A percentile compares a stretch with the other conserved stretches of the same genome.
phyloP scores from a whole-genome alignment of 768 basidiomycete species.

The Xerocomellus chrysenteron region DNA sequence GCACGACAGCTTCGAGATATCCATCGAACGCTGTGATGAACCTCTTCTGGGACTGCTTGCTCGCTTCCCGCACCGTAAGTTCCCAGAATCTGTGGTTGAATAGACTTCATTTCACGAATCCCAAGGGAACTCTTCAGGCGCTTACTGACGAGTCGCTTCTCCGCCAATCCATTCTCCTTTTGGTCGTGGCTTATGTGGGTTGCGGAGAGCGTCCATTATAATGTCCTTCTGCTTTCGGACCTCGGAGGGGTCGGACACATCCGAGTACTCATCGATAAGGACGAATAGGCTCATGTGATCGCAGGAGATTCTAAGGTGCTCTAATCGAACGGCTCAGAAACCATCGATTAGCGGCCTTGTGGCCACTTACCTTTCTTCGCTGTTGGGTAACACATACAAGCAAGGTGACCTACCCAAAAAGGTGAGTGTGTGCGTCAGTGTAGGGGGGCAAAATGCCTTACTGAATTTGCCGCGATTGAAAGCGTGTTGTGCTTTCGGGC shows the following conservation, averaged over 20 bases:
- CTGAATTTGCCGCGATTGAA: slow-evolving; percentile 13
- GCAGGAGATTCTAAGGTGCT: slow-evolving; percentile 37
- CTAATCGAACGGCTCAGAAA: not conserved
- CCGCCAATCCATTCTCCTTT: slow-evolving; percentile 16
- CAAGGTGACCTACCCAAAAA: slow-evolving; percentile 5
- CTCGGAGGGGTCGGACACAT: slow-evolving; percentile 33
- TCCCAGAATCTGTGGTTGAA: slow-evolving; percentile 17
- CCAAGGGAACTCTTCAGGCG: not conserved
- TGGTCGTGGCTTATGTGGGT: slow-evolving; percentile 12
- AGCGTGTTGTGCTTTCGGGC: slow-evolving; percentile 12
- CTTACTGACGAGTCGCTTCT: slow-evolving; percentile 18
- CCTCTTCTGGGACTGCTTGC: not conserved
- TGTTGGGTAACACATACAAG: slow-evolving; percentile 9
- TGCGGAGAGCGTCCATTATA: slow-evolving; percentile 23
- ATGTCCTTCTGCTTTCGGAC: slow-evolving; percentile 26
- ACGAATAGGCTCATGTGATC: slow-evolving; percentile 54
- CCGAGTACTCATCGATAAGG: slow-evolving; percentile 51
- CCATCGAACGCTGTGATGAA: slow-evolving; percentile 2
- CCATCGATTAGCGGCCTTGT: not conserved
- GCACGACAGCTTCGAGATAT: not conserved
- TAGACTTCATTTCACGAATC: not conserved
- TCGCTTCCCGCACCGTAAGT: slow-evolving; percentile 1
- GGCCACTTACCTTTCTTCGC: slow-evolving; percentile 8
- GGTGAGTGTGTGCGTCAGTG: not conserved
- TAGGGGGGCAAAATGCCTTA: not conserved